Evolutionary conservation across 306 rosid genomes (phyloP).

Genomic region (Quercus dentata): DNA sequence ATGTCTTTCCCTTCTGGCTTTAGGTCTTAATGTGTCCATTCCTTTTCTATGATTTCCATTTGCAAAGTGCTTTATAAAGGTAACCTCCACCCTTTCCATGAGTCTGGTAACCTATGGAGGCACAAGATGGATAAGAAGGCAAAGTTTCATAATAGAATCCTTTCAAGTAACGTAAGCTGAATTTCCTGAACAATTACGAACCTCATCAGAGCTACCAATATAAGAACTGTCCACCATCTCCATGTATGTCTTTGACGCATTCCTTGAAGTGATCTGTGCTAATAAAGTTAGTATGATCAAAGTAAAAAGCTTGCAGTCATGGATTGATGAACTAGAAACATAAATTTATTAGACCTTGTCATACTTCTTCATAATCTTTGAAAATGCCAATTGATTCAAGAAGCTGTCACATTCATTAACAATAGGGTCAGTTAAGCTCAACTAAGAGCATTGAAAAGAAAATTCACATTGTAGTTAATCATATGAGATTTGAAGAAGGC

Average conservation of each 20-base stretch:
- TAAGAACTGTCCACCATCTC: slow-evolving; percentile 65
- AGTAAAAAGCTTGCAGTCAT: not conserved
- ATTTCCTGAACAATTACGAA: slow-evolving; percentile 14
- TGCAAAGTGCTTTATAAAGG: slow-evolving; percentile 57
- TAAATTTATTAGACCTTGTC: slow-evolving; percentile 52
- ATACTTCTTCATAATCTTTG: slow-evolving; percentile 86
- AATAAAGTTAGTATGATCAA: not conserved
- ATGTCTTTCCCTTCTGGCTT: slow-evolving; percentile 46
- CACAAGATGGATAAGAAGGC: slow-evolving; percentile 14
- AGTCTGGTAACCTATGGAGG: slow-evolving; percentile 47
- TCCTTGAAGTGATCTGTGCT: slow-evolving; percentile 46
- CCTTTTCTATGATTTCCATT: slow-evolving; percentile 49
- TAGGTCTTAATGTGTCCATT: slow-evolving; percentile 49
- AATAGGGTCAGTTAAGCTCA: slow-evolving; percentile 1
- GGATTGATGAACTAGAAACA: slow-evolving; percentile 6
- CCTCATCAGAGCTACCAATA: slow-evolving; percentile 59
- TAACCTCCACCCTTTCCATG: slow-evolving; percentile 62
- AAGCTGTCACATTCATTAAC: slow-evolving; percentile 42
- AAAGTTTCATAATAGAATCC: not conserved
- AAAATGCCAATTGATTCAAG: slow-evolving; percentile 65
- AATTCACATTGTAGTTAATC: not conserved
- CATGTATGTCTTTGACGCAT: slow-evolving; percentile 59
- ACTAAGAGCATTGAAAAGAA: not conserved
- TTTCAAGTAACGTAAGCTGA: not conserved
- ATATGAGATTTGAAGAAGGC: not conserved